phyloP scores from a whole-genome alignment of 2,329 filamentous ascomycete species.

The Cordyceps fumosorosea region DNA sequence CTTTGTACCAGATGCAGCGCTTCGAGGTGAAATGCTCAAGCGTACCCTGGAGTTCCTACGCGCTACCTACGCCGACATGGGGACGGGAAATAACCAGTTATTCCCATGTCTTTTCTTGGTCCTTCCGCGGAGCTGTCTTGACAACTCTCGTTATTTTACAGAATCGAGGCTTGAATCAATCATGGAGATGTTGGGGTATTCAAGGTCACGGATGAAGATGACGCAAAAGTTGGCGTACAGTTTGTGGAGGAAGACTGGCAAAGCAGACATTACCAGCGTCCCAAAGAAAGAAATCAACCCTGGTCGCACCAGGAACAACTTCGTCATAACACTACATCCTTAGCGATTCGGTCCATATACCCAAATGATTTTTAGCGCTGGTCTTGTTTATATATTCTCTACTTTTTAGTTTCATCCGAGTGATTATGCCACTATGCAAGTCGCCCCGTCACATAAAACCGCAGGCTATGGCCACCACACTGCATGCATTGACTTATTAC shows the following conservation, averaged over 20 bases:
- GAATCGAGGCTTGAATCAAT: conserved; percentile 62
- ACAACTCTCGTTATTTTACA: conserved; percentile 86
- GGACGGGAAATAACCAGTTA: conserved; percentile 19
- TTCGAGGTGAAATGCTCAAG: conserved; percentile 78
- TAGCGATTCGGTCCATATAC: background rate
- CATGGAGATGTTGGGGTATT: conserved; percentile 72
- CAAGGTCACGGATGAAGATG: conserved; percentile 57
- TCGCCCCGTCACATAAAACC: background rate
- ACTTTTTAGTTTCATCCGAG: background rate
- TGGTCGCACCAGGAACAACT: conserved; percentile 79
- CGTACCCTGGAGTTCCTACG: conserved; percentile 67
- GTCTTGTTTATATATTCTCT: background rate
- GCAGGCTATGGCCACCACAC: background rate
- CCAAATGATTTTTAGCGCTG: background rate
- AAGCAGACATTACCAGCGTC: background rate
- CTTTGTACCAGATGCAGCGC: conserved; percentile 73
- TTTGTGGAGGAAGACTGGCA: conserved; percentile 58
- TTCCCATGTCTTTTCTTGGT: conserved; percentile 81
- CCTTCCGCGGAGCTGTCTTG: conserved; percentile 77
- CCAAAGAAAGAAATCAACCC: conserved; percentile 71
- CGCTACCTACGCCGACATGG: conserved; percentile 13
- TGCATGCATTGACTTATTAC: background rate
- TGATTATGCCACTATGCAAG: background rate
- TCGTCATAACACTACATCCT: conserved; percentile 63
- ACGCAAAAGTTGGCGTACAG: conserved; percentile 84